phyloP scores from a whole-genome alignment of 768 basidiomycete genomes.

The Hemileccinum impolitum region DNA sequence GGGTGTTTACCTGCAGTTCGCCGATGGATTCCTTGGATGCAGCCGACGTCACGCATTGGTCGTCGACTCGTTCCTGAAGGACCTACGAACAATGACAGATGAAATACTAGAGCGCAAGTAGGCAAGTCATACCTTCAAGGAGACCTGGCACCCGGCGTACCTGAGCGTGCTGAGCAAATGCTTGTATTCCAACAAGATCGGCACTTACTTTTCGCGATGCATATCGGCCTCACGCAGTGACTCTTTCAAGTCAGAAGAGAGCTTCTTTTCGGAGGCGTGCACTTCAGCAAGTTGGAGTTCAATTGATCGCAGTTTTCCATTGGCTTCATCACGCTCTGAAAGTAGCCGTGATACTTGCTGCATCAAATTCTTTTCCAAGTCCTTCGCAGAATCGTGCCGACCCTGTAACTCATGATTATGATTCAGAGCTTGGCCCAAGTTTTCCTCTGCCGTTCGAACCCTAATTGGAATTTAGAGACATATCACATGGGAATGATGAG shows the following conservation, averaged over 20 bases:
- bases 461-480: slow-evolving; percentile 17
- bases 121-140: slow-evolving; percentile 20
- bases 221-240: slow-evolving; percentile 12
- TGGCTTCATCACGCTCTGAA: slow-evolving; percentile 24
- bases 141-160: slow-evolving; percentile 17
- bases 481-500: neutral
- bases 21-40: slow-evolving; percentile 53
- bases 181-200: neutral
- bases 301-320: slow-evolving; percentile 8
- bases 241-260: slow-evolving; percentile 16
- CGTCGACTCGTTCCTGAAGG: slow-evolving; percentile 59
- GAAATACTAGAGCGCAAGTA: neutral
- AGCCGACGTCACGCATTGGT: slow-evolving; percentile 50
- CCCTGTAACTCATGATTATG: slow-evolving; percentile 26
- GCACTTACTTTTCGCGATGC: slow-evolving; percentile 27
- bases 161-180: slow-evolving; percentile 10
- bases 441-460: slow-evolving; percentile 18
- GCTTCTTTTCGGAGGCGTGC: slow-evolving; percentile 14
- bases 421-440: slow-evolving; percentile 15
- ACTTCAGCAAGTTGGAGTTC: slow-evolving; percentile 19
- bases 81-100: slow-evolving; percentile 27
- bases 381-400: slow-evolving; percentile 24
- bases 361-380: slow-evolving; percentile 21
- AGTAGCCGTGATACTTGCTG: slow-evolving; percentile 25
- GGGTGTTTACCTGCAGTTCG: slow-evolving; percentile 43